Percentiles rank a stretch among this genome's conserved stretches.
These are phyloP conservation scores for Eudorina sp. DNA, from an alignment of 139 green algal species.

Conservation along the genomic window DNA sequence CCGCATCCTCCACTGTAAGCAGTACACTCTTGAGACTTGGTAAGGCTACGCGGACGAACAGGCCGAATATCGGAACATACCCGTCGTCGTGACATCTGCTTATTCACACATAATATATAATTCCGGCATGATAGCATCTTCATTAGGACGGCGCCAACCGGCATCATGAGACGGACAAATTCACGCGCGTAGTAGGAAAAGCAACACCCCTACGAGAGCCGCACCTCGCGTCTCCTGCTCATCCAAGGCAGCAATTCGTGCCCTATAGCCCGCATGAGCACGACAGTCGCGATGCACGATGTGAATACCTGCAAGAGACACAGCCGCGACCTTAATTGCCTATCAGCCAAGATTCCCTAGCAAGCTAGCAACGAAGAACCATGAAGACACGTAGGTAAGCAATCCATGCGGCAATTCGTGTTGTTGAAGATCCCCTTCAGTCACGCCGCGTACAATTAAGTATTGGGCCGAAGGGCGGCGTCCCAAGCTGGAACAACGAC, in stretches of 20 bases:
- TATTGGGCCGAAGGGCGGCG: not conserved
- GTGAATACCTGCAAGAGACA: not conserved
- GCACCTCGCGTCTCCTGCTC: constrained; percentile 18
- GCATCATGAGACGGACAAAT: too few relatives aligned
- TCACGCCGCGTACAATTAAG: not conserved
- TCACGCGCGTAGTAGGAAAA: not conserved
- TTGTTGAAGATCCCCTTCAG: not conserved
- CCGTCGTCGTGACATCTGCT: too few relatives aligned
- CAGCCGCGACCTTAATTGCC: not conserved
- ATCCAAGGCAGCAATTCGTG: not conserved
- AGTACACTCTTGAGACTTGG: too few relatives aligned
- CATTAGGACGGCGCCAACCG: too few relatives aligned
- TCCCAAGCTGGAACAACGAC: not conserved
- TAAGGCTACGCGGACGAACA: too few relatives aligned
- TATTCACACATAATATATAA: too few relatives aligned
- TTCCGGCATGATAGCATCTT: too few relatives aligned
- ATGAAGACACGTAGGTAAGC: not conserved
- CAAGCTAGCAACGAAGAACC: not conserved
- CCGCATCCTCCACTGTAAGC: too few relatives aligned
- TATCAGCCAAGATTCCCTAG: not conserved
- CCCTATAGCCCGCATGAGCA: not conserved
- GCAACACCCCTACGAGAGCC: not conserved
- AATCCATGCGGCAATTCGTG: not conserved
- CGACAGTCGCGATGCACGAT: not conserved
- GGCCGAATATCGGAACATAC: too few relatives aligned